These are phyloP conservation scores for Nannochloris sp. DNA, from an alignment of 139 green algal species.

Conservation along the genomic window DNA sequence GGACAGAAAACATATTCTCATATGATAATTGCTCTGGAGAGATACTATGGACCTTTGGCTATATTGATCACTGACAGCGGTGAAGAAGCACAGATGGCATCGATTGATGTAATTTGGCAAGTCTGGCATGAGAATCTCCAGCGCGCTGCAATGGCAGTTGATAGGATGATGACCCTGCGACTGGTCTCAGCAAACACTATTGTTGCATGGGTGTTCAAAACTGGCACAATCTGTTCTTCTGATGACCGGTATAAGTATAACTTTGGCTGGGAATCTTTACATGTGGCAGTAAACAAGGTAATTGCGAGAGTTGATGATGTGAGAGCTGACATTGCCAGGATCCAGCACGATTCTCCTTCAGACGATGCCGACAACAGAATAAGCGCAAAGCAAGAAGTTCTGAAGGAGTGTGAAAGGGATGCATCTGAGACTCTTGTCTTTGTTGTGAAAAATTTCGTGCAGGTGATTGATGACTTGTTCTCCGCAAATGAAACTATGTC, in stretches of 20 bases:
- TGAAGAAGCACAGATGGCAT: constrained; percentile 24
- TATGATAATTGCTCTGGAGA: constrained; percentile 64
- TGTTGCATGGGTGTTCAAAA: constrained; percentile 32
- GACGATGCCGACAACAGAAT: background rate
- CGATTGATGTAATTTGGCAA: constrained; percentile 14
- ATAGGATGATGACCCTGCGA: constrained; percentile 50
- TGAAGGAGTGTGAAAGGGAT: background rate
- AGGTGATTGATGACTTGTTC: background rate
- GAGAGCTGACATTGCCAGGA: background rate
- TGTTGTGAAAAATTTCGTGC: background rate
- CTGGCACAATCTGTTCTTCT: constrained; percentile 10
- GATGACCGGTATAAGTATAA: constrained; percentile 22
- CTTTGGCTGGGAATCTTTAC: constrained; percentile 34
- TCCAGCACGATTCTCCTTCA: background rate
- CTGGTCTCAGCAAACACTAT: constrained; percentile 33
- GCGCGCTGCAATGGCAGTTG: constrained; percentile 48
- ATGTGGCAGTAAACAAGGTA: constrained; percentile 33
- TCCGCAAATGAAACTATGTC: too few relatives aligned
- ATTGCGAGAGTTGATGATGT: constrained; percentile 31
- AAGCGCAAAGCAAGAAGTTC: background rate
- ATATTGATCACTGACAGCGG: constrained; percentile 24
- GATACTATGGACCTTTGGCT: constrained; percentile 49
- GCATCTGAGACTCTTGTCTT: background rate
- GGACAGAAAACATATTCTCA: constrained; percentile 79
- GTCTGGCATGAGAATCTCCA: constrained; percentile 29